Base-by-base conservation (phyloP, 2,329 filamentous ascomycete genomes). In the Beauveria rudraprayagi region DNA sequence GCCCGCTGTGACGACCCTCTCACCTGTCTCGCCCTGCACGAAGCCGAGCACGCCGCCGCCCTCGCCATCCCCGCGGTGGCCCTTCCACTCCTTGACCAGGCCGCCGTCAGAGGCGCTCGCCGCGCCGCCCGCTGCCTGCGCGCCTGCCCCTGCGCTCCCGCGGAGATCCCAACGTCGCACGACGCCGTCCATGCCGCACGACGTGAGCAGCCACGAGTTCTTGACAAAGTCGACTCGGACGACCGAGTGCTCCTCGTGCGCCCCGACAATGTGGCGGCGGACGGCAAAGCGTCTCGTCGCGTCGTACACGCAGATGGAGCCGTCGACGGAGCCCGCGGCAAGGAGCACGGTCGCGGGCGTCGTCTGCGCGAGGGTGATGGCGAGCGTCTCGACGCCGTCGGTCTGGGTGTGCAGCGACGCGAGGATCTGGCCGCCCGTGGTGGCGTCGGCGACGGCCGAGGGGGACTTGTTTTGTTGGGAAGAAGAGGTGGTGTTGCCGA, bases 171-270 rank as follows among this genome's bases (percentile, higher is more conserved):
- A 99, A 63, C 92, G 80, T 69, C 91, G 82, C 22, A 99, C 85
- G 0, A 92, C 91, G 19, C 94, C 93, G 69, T 99, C 94, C 81
- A 97, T 91, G 9, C 94, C 94, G 66, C 88, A 92, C 65, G 86
- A 91, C 2, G 93, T 97, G 58, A 97, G 78, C 64, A 95, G 70
- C 86, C 85, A 93, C 65, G 69, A 70, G 66, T 75, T 72, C 70
- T 79, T 79, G 62, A 96, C 83, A 69, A 96, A 99, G 63, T 97
- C 91, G 5, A 97, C 86, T 75, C 95, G 93, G 64, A 97, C 93
- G 22, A 99, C 91, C 1, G 91, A 88, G 69, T 89, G 88, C n/a
- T 91, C 89, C 65, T 92, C 89, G 72, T 96, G 93, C 1, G 91
- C 92, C 55, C 89, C 88, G 56, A 83, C 81, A 65, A 97, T 90